Evolutionary conservation across 768 basidiomycete genomes (phyloP), one percentile per base, ranked within the genome.

Genomic region (Tephrocybe sp.): DNA sequence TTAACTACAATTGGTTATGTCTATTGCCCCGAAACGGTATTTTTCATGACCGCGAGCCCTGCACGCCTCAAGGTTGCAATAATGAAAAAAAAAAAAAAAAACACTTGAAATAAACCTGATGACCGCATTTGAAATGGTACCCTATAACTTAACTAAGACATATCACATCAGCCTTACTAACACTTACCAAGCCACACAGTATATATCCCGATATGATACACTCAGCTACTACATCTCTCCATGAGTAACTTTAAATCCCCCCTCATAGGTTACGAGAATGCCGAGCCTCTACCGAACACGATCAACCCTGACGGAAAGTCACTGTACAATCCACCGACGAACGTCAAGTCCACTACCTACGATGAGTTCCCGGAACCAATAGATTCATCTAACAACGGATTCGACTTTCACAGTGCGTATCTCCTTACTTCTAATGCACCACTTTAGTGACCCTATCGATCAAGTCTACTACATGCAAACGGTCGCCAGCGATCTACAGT

Each of bases 371-470:
- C 80, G 0, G 50, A 72, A 8, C 84, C 82, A 5, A 81, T 87
- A 47, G 65, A 68, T 38, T 50, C 74, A 1, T 69, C 71, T 27
- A 77, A 78, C 41, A 78, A 84, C 40, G 85, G 81, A 0, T 87
- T 88, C 54, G 86, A 89, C 64, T 88, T 89, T 58, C 87, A 89
- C 59, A 76, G 86, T 83, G 83, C 2, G n/a, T 3, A 9, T 15
- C 11, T 13, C 15, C 28, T 19, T 24, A 27, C 1, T 11, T 8
- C 9, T 21, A 36, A 42, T 16, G 18, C 30, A 30, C 7, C 2
- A 9, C 13, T 42, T 16, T 22, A 34, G 44, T 49, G 42, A 21
- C 32, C 27, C 28, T 13, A 12, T 9, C 28, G 41, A 8, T 15
- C 11, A 37, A 86, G 86, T 87, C 19, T 89, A 87, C 57, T 86